Conservation (phyloP, 306 rosid species). For the Malus asiatica region DNA sequence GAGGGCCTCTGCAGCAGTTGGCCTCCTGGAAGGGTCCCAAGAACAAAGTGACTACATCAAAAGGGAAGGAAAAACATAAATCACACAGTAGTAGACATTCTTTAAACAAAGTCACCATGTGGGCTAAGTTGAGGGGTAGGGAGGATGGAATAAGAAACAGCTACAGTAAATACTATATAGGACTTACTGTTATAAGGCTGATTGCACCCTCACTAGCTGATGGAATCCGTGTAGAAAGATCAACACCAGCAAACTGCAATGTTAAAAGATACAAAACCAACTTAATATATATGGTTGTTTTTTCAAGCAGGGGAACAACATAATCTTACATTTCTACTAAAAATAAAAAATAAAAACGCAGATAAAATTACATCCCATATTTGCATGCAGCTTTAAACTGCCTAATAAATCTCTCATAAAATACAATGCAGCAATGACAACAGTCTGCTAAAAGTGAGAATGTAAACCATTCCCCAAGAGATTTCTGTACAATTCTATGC, state of each 20-base stretch:
- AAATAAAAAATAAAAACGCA: not conserved
- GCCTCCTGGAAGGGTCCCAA: conserved; percentile 97
- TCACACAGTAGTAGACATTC: not conserved
- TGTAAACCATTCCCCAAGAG: not conserved
- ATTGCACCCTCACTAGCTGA: conserved; percentile 70
- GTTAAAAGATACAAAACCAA: not conserved
- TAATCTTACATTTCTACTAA: not conserved
- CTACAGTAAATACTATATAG: not conserved
- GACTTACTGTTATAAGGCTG: conserved; percentile 69
- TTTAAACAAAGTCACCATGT: not conserved
- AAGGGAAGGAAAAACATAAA: not conserved
- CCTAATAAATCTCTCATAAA: not conserved
- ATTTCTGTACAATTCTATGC: not conserved
- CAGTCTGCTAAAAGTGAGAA: not conserved
- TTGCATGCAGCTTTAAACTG: not conserved
- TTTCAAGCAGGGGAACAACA: not conserved
- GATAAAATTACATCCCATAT: not conserved
- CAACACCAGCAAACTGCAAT: conserved; percentile 62
- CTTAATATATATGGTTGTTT: not conserved
- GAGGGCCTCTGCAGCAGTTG: conserved; percentile 84
- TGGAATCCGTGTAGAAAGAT: conserved; percentile 66
- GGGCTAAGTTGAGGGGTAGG: not conserved
- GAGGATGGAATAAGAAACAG: not conserved
- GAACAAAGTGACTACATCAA: conserved; percentile 74
- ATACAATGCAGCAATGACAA: not conserved